Percentiles rank a stretch among this genome's conserved stretches.
These are phyloP conservation scores for Ochromonas danica DNA, from an alignment of 108 stramenopile genomes.

Conservation along the genomic window DNA sequence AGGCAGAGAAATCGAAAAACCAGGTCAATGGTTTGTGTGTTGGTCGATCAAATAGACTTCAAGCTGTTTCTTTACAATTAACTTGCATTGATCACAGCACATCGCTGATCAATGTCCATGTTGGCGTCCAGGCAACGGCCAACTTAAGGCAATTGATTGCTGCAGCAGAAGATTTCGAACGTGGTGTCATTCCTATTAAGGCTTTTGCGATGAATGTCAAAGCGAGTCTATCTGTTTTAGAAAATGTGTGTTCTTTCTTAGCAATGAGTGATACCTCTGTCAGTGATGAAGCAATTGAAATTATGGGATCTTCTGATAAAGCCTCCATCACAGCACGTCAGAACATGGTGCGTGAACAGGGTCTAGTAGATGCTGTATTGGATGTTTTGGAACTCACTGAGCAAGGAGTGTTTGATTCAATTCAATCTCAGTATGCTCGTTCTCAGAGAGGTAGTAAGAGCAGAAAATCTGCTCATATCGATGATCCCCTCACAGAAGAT, in stretches of 20 bases:
- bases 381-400: slow-evolving; percentile 13
- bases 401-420: not conserved
- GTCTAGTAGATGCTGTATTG: slow-evolving; percentile 10
- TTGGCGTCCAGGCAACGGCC: slow-evolving; percentile 11
- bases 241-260: not conserved
- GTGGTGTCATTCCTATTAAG: not conserved
- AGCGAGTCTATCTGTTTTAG: not conserved
- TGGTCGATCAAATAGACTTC: not conserved
- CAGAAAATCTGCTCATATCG: not conserved
- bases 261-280: no score
- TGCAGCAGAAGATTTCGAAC: not conserved
- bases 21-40: not conserved
- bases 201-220: not conserved
- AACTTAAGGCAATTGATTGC: not conserved
- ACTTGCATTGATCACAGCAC: not conserved
- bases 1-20: no score
- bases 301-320: no score
- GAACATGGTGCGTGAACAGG: slow-evolving; percentile 32
- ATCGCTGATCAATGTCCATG: slow-evolving; percentile 29
- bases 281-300: no score
- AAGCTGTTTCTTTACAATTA: not conserved
- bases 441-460: no score
- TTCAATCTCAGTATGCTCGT: not conserved
- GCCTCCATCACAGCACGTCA: not conserved
- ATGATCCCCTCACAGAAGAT: not conserved